Percentiles rank a stretch among this genome's conserved stretches.
Evolutionary conservation across 1,139 yeast genomes (phyloP).

Genomic region (Lodderomyces orthopsilosis): DNA sequence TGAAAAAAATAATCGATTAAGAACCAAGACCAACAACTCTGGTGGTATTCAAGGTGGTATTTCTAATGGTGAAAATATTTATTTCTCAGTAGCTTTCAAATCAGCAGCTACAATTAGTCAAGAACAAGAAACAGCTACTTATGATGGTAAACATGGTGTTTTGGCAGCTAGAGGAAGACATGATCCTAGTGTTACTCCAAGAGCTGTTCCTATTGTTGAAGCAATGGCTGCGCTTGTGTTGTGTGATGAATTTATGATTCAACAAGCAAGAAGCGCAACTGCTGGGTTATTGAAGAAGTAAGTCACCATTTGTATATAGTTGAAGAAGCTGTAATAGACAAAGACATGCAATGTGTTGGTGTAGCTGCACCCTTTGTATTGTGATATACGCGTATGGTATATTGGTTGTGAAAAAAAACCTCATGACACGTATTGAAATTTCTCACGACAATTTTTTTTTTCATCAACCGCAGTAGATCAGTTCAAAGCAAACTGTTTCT

Average conservation of each 20-base stretch:
- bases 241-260: conserved; percentile 82
- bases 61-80: conserved; percentile 91
- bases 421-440: background rate
- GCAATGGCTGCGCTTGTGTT: conserved; percentile 95
- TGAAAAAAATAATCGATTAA: conserved; percentile 54
- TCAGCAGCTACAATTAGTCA: conserved; percentile 97
- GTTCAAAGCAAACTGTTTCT: no score
- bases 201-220: conserved; percentile 98
- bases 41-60: conserved; percentile 99
- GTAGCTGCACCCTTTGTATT: background rate
- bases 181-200: conserved; percentile 96
- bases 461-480: no score
- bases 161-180: conserved; percentile 97
- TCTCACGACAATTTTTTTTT: background rate
- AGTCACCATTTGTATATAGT: background rate
- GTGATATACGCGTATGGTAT: no score
- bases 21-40: conserved; percentile 86
- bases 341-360: background rate
- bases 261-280: conserved; percentile 71
- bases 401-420: background rate
- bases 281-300: conserved; percentile 17
- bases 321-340: background rate
- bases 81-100: conserved; percentile 93
- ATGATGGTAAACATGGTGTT: conserved; percentile 82
- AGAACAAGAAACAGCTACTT: conserved; percentile 83